phyloP scores from a whole-genome alignment of 495 filamentous ascomycete genomes.

The Aspergillus panamensis region DNA sequence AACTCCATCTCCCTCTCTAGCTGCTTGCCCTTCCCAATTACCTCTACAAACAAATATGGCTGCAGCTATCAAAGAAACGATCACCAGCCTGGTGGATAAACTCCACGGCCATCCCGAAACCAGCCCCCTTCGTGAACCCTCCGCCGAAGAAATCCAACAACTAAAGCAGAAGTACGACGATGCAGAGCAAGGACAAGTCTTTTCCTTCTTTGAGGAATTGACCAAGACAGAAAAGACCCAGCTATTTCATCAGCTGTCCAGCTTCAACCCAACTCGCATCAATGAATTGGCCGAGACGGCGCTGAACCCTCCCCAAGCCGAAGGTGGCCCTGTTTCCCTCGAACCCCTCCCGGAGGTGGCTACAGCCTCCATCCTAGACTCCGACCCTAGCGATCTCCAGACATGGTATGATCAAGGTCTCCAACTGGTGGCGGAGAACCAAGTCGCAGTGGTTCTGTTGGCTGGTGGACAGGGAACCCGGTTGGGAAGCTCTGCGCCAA shows the following conservation, averaged over 20 bases:
- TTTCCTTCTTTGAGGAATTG: slow-evolving; percentile 84
- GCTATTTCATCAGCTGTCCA: slow-evolving; percentile 76
- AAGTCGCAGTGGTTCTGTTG: slow-evolving; percentile 94
- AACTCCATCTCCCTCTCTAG: slow-evolving; percentile 3
- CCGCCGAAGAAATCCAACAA: slow-evolving; percentile 64
- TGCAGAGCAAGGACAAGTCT: slow-evolving; percentile 84
- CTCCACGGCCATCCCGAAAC: slow-evolving; percentile 46
- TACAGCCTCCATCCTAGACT: slow-evolving; percentile 89
- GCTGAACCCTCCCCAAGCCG: slow-evolving; percentile 65
- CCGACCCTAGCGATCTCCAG: slow-evolving; percentile 71
- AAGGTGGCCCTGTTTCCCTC: slow-evolving; percentile 52
- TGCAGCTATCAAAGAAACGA: slow-evolving; percentile 42
- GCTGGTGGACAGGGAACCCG: slow-evolving; percentile 96
- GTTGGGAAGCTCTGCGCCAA: slow-evolving; percentile 89
- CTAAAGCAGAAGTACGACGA: slow-evolving; percentile 74
- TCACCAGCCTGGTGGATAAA: slow-evolving; percentile 59
- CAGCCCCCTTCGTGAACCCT: slow-evolving; percentile 59
- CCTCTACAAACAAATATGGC: slow-evolving; percentile 34
- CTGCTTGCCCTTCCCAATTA: not conserved
- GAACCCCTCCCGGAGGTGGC: slow-evolving; percentile 90
- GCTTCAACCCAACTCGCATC: slow-evolving; percentile 76
- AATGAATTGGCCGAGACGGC: slow-evolving; percentile 80
- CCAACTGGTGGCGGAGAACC: slow-evolving; percentile 78
- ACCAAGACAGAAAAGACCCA: slow-evolving; percentile 64
- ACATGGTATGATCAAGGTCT: slow-evolving; percentile 84